Evolutionary conservation across 306 rosid genomes (phyloP).

Genomic region (Dryas alaskensis): DNA sequence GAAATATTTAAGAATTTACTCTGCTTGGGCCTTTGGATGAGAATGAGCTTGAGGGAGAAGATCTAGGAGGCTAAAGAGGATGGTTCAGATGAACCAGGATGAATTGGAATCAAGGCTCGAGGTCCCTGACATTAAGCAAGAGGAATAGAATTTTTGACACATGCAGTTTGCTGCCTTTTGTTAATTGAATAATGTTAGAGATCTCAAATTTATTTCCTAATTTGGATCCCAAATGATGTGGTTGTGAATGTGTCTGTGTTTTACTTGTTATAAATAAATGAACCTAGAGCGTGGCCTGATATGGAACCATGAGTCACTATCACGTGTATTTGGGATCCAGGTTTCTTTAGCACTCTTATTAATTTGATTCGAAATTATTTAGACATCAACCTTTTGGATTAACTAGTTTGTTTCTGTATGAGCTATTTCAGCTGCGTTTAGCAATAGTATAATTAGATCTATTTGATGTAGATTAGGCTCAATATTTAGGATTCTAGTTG

Average conservation of each 20-base stretch:
- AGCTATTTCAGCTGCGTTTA: constrained; percentile 12
- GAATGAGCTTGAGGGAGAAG: constrained; percentile 80
- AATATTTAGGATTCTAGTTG: constrained; percentile 19
- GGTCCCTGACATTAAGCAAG: constrained; percentile 59
- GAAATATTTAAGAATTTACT: constrained; percentile 56
- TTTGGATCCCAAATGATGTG: too few relatives aligned
- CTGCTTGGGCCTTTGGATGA: constrained; percentile 81
- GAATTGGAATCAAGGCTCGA: constrained; percentile 72
- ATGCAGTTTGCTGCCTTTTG: constrained; percentile 16
- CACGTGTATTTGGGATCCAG: too few relatives aligned
- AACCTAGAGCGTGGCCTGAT: too few relatives aligned
- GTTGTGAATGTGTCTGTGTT: too few relatives aligned
- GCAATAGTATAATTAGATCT: constrained; percentile 21
- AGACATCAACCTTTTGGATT: constrained; percentile 2
- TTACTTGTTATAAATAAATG: too few relatives aligned
- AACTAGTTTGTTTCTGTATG: constrained; percentile 9
- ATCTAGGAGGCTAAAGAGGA: constrained; percentile 55
- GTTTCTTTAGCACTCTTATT: too few relatives aligned
- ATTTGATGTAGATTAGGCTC: constrained; percentile 35
- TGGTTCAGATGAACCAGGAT: constrained; percentile 38
- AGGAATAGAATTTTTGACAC: constrained; percentile 27
- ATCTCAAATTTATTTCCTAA: too few relatives aligned
- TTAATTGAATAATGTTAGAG: neutral
- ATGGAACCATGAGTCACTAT: too few relatives aligned
- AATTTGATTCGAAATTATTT: constrained; percentile 18